Evolutionary conservation across 176 grass and related monocot species (phyloP).

Genomic region (Dactylis glomerata): DNA sequence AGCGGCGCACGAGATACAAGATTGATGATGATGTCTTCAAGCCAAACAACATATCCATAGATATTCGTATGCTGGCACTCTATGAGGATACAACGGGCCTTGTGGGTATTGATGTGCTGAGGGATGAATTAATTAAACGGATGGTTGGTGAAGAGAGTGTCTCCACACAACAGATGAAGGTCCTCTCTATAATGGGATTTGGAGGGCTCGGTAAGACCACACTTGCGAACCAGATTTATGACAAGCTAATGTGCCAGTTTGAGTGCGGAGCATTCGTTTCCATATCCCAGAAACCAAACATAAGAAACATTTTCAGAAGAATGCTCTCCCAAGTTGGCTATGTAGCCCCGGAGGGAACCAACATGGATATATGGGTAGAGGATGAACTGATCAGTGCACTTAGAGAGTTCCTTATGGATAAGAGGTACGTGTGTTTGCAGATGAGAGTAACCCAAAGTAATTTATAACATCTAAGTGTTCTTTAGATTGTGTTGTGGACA

Average conservation of each 20-base stretch:
- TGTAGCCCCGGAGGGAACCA: not conserved
- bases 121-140: not conserved
- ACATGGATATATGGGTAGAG: not conserved
- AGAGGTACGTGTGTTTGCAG: not conserved
- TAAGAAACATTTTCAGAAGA: not conserved
- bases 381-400: not conserved
- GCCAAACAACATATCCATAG: not conserved
- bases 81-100: not conserved
- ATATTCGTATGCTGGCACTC: not conserved
- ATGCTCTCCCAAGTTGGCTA: not conserved
- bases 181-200: not conserved
- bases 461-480: not conserved
- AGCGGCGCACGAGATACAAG: conserved; percentile 1
- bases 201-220: conserved; percentile 8
- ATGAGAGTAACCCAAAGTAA: not conserved
- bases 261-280: not conserved
- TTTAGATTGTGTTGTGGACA: too few species aligned
- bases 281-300: not conserved
- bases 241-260: not conserved
- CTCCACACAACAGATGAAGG: not conserved
- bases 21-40: not conserved
- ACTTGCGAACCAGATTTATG: not conserved
- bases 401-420: not conserved
- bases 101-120: not conserved
- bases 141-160: not conserved